Conservation (phyloP, 805 yeast species). For the Metschnikowia hibisci region DNA sequence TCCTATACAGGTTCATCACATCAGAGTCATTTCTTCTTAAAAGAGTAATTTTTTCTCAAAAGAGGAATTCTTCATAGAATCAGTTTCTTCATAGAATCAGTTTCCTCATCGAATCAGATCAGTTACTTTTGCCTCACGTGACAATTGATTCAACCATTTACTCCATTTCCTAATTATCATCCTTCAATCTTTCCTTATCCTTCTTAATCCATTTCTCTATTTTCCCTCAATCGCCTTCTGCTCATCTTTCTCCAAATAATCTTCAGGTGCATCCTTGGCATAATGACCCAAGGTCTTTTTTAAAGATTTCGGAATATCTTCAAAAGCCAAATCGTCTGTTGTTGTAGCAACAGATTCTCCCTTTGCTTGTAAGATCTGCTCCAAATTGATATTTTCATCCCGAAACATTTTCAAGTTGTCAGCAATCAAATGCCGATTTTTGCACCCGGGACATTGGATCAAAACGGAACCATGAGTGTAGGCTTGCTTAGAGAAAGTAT, state of each 20-base stretch:
- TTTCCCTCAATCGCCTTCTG: constrained; percentile 2
- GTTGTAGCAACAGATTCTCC: constrained; percentile 71
- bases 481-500: constrained; percentile 89
- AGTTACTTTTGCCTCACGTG: too few relatives aligned
- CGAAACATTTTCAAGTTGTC: constrained; percentile 69
- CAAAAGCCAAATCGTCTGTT: constrained; percentile 65
- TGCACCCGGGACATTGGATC: constrained; percentile 89
- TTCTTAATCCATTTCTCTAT: neutral
- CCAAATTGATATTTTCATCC: constrained; percentile 73
- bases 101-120: too few relatives aligned
- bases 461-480: constrained; percentile 82
- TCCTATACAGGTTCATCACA: too few relatives aligned
- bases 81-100: too few relatives aligned
- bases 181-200: too few relatives aligned
- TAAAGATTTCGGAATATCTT: constrained; percentile 59
- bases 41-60: too few relatives aligned
- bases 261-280: constrained; percentile 65
- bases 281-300: constrained; percentile 53
- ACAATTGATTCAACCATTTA: too few relatives aligned
- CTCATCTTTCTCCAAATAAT: constrained; percentile 20
- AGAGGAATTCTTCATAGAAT: too few relatives aligned
- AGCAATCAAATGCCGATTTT: constrained; percentile 83
- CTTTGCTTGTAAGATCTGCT: constrained; percentile 69
- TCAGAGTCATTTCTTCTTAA: too few relatives aligned
- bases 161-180: too few relatives aligned